Evolutionary conservation across 2,329 filamentous ascomycete species (phyloP), one percentile per base, ranked within the genome.

Genomic region (Malbranchea cinnamomea): DNA sequence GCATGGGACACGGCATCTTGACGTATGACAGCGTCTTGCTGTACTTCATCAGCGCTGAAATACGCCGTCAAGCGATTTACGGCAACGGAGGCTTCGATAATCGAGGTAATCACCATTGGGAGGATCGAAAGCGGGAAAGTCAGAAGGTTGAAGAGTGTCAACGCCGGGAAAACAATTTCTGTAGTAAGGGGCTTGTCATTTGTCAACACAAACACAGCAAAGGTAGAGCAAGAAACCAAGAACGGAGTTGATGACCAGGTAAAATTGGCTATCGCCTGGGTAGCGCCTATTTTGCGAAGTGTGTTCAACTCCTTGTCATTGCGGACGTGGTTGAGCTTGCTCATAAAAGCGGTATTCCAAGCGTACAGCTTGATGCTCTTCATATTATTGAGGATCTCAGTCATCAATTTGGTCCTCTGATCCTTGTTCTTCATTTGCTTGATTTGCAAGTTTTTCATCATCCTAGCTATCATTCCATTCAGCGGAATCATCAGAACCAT

Each of bases 341-440:
- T 89, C 76, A 94, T 93, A 51, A 98, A 98, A 9, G 89, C 87
- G 17, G 77, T 78, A 18, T 85, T 87, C 89, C 89, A 98, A 17
- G 89, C 89, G 52, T 94, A 98, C 12, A 98, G 71, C 61, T 98
- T 98, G 63, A 98, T 89, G 50, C 84, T 92, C 64, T 98, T 98
- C 81, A 98, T 98, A 59, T 95, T 95, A 65, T 91, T 94, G 48
- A 98, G 65, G 41, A 98, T 98, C 56, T 98, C 89, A 5, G 87
- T 91, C 65, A 95, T 94, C 35, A 98, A 61, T 28, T 87, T 74
- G 26, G 85, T 93, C 48, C 89, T 74, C 22, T 84, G 71, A 47
- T 98, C 89, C 60, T 98, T 98, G 62, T 95, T 95, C 64, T 91
- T 92, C 89, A 98, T 98, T 60, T 98, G 89, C 40, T 75, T 67